Conservation (phyloP, 2,329 filamentous ascomycete genomes). For the Aaosphaeria pasadenensis region DNA sequence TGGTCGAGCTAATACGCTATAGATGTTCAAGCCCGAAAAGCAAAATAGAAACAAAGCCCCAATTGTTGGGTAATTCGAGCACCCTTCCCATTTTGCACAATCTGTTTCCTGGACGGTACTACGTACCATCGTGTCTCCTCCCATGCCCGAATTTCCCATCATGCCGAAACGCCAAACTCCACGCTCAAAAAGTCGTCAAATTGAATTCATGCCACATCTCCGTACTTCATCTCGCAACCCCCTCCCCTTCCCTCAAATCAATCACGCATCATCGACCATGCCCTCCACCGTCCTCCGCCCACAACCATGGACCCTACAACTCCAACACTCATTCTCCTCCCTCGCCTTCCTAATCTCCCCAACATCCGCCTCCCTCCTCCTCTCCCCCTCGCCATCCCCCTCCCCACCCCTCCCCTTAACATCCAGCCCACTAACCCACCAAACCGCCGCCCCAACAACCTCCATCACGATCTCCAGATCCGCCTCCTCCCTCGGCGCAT, state of each 20-base stretch:
- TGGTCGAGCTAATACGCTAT: no score
- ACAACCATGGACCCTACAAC: not conserved
- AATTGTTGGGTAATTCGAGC: no score
- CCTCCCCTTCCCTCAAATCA: not conserved
- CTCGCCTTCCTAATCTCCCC: not conserved
- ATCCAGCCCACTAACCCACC: slow-evolving; percentile 56
- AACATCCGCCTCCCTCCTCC: not conserved
- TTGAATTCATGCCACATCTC: no score
- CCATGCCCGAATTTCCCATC: no score
- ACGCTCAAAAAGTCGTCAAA: no score
- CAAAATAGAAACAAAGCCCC: no score
- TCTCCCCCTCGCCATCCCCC: not conserved
- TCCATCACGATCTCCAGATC: slow-evolving; percentile 66
- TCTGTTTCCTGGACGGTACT: no score
- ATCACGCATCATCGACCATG: not conserved
- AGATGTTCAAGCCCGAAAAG: no score
- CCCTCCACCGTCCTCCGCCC: not conserved
- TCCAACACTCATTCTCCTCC: not conserved
- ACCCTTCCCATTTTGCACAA: no score
- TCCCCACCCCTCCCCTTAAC: slow-evolving; percentile 1
- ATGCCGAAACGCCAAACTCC: no score
- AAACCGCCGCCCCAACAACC: slow-evolving; percentile 72
- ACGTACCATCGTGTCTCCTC: no score
- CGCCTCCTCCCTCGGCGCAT: slow-evolving; percentile 68
- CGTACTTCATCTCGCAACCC: no score